phyloP scores from a whole-genome alignment of 139 green algal genomes.

The Zygnema cylindricum region DNA sequence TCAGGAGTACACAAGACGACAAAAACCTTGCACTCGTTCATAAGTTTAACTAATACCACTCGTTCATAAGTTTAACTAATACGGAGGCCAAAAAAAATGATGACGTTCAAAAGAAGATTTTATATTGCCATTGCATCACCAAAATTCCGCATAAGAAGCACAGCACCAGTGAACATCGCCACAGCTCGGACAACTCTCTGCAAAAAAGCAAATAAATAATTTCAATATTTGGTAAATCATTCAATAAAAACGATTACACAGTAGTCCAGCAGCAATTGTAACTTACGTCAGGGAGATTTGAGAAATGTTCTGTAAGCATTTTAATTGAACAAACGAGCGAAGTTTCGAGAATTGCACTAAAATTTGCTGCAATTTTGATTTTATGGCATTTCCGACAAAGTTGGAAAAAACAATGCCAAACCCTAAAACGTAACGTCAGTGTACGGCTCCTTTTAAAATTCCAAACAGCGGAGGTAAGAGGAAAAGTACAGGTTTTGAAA shows the following conservation, averaged over 20 bases:
- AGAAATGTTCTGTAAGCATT: too few relatives aligned
- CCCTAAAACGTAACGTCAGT: too few relatives aligned
- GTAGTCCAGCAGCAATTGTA: neutral
- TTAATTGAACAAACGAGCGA: neutral
- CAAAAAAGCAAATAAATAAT: neutral
- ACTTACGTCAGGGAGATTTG: neutral
- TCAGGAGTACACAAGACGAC: too few relatives aligned
- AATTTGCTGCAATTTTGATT: neutral
- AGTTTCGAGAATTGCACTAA: neutral
- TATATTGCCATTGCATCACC: neutral
- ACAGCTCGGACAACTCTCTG: neutral
- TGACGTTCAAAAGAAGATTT: neutral
- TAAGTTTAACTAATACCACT: too few relatives aligned
- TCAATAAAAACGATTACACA: neutral
- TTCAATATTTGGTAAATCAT: too few relatives aligned
- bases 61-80: too few relatives aligned
- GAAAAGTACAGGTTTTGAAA: neutral
- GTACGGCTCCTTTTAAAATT: too few relatives aligned
- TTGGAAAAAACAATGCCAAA: too few relatives aligned
- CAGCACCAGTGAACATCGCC: neutral
- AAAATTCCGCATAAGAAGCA: neutral
- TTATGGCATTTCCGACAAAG: too few relatives aligned
- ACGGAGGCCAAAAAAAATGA: too few relatives aligned
- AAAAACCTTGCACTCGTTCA: too few relatives aligned
- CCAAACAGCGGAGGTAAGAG: too few relatives aligned